Evolutionary conservation across 1,139 yeast genomes (phyloP), one percentile per base, ranked within the genome.

Genomic region (Trichomonascaceae sp.): DNA sequence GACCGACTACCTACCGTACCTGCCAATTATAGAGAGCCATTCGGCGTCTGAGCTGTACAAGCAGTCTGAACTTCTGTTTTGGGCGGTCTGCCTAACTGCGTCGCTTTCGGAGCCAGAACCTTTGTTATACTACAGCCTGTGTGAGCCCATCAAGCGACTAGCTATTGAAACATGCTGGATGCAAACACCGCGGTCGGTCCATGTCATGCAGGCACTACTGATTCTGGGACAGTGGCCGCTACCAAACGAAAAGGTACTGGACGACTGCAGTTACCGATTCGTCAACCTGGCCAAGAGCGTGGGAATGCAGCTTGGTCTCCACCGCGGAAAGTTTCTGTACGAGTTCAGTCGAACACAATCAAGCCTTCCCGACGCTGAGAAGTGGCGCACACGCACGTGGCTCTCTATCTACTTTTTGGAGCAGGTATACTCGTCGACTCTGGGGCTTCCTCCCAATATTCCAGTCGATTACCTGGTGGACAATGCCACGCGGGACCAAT

Each of bases 301-400:
- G 33, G 82, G 93, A 0, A 70, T 80, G 48, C 97, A 87, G 52
- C 59, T 87, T 29, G 97, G 97, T n/a, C 64, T 87, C 42, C 97
- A 87, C 54, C 65, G 96, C 44, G 96, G 96, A 14, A 81, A 81
- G 51, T 87, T 85, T 51, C 82, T 85, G 44, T 76, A 79, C 44
- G 97, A 87, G 50, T 87, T 87, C 47, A 77, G 92, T 8, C 67
- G 97, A 47, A 81, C 89, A 17, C 97, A 87, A 52, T 92, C 81
- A 3, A 71, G 82, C 28, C 64, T 85, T 51, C 92, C 93, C 0
- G 85, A 85, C 56, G 89, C 95, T 3, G 95, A 84, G 46, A 76
- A 76, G 52, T 87, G 96, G 96, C 68, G 97, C 54, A 84, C 96
- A 1, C 65, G 95, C 44, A 74, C 94, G 1, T 87, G 96, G 96